phyloP scores from a whole-genome alignment of 2,329 filamentous ascomycete genomes.

The Periglandula ipomoeae region DNA sequence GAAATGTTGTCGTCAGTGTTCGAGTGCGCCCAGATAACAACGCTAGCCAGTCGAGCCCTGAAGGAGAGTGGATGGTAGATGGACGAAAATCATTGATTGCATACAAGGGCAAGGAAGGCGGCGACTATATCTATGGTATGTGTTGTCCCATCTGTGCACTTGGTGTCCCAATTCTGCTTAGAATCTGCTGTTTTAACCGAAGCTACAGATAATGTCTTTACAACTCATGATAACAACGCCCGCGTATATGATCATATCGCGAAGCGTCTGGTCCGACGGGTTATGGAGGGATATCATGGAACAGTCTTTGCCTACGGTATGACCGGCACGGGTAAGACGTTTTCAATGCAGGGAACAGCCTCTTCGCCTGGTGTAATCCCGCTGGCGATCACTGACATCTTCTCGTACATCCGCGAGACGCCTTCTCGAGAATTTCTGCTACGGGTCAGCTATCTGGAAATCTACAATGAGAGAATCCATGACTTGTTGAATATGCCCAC shows the following conservation, averaged over 20 bases:
- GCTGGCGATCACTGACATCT: constrained; percentile 95
- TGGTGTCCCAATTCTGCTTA: background rate
- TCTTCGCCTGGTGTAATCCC: constrained; percentile 94
- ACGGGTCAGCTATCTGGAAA: constrained; percentile 95
- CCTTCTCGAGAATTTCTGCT: constrained; percentile 89
- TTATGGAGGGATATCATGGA: constrained; percentile 98
- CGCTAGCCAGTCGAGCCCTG: constrained; percentile 49
- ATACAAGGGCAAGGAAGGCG: constrained; percentile 80
- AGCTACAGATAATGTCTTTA: constrained; percentile 82
- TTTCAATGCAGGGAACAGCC: constrained; percentile 98
- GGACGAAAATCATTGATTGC: constrained; percentile 72
- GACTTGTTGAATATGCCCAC: constrained; percentile 76
- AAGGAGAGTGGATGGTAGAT: constrained; percentile 89
- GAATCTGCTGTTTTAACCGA: constrained; percentile 12
- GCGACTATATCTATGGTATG: constrained; percentile 86
- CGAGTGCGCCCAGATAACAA: constrained; percentile 77
- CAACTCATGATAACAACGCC: constrained; percentile 85
- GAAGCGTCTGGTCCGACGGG: constrained; percentile 85
- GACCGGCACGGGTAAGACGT: constrained; percentile 98
- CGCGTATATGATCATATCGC: constrained; percentile 91
- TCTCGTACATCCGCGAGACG: constrained; percentile 96
- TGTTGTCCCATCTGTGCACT: background rate
- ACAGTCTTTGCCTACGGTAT: constrained; percentile 98
- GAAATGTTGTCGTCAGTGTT: constrained; percentile 93
- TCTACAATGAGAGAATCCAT: constrained; percentile 97